Evolutionary conservation across 306 rosid genomes (phyloP), one percentile per base, ranked within the genome.

Genomic region (Begonia masoniana): DNA sequence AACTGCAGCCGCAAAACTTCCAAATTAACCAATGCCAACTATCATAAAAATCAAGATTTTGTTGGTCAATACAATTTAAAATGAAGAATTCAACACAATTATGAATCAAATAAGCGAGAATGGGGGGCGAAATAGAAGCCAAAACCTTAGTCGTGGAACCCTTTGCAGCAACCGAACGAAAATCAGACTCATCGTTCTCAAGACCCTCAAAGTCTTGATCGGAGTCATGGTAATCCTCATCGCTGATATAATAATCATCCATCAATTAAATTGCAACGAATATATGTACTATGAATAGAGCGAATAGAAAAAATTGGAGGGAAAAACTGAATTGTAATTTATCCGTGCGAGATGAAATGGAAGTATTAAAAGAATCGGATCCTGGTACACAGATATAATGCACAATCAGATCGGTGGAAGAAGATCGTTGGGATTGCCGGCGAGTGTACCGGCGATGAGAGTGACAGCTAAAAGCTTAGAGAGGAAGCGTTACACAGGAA

Each of bases 81-180:
- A 39, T 19, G 11, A 48, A 45, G 5, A 45, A 45, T 45, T 45
- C 49, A 35, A 15, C 50, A 56, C 51, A 43, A 61, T 24, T 17
- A 14, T 35, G 23, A 52, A 41, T 5, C 2, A 45, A 13, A 10
- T 31, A 62, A 62, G 11, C 45, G 9, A 31, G 8, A 31, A 31
- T 5, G 39, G 9, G 5, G 39, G 39, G 39, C 1, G 35, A 15
- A n/a, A n/a, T 13, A 26, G 55, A 69, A 64, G 56, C 43, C 23
- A 61, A 62, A 62, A 91, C 99, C 99, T 81, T 78, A 36, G 78
- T 70, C 10, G 86, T 50, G 68, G 94, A 62, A 56, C 70, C 77
- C 83, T 78, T 82, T 2, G 82, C 35, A 57, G 76, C 53, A 36
- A 52, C 68, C 62, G 75, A 62, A 19, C 65, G 69, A 55, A 42